Conservation (phyloP, 768 basidiomycete genomes). For the Boletus vinaceobasis region DNA sequence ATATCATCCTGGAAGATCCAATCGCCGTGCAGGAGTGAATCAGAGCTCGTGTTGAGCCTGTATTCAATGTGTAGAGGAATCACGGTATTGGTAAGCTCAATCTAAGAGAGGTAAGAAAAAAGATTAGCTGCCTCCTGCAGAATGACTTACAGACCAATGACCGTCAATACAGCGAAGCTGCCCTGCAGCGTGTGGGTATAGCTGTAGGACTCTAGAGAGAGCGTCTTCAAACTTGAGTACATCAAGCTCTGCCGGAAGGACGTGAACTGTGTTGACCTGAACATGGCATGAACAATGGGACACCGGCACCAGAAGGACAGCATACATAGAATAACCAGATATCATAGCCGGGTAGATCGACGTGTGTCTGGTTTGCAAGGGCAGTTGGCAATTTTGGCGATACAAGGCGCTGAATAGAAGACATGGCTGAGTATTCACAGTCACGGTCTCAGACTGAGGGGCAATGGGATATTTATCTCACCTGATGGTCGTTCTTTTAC, state of each 20-base stretch:
- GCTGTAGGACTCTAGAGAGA: slow-evolving; percentile 11
- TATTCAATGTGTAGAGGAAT: slow-evolving; percentile 10
- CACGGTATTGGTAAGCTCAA: slow-evolving; percentile 11
- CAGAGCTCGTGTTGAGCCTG: background rate
- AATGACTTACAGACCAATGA: slow-evolving; percentile 12
- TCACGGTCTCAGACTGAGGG: background rate
- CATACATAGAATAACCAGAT: slow-evolving; percentile 12
- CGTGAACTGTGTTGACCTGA: slow-evolving; percentile 4
- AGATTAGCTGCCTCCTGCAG: background rate
- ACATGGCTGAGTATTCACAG: background rate
- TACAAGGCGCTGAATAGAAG: slow-evolving; percentile 2
- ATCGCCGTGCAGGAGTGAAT: slow-evolving; percentile 5
- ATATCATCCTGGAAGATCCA: slow-evolving; percentile 17
- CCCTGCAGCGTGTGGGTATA: slow-evolving; percentile 15
- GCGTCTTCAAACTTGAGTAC: slow-evolving; percentile 6
- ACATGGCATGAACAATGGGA: background rate
- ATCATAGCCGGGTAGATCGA: slow-evolving; percentile 17
- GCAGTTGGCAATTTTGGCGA: slow-evolving; percentile 7
- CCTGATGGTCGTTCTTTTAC: too few relatives aligned
- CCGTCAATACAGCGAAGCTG: slow-evolving; percentile 2
- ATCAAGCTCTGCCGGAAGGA: slow-evolving; percentile 6
- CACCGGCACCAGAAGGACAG: background rate
- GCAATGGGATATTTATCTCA: background rate
- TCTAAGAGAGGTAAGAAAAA: background rate
- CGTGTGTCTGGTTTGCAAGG: slow-evolving; percentile 1